Base-by-base conservation (phyloP, 768 basidiomycete genomes). In the Leucosporidium scottii region DNA sequence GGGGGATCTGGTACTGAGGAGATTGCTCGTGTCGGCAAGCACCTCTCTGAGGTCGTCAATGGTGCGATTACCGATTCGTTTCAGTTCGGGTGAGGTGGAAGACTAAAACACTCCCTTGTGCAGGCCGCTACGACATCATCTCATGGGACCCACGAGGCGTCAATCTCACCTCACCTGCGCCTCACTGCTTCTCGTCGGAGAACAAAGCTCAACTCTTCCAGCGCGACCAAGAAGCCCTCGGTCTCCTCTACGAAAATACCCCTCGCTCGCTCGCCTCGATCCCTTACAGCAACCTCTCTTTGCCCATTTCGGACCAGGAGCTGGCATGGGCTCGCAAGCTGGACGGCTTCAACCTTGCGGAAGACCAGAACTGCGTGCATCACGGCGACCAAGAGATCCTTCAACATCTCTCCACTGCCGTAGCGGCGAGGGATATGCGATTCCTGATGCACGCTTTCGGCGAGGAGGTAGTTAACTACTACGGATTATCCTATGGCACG, bases 401-500 rank as follows among this genome's bases (percentile, higher is more conserved):
- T 27, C 36, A 65, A 10, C 28, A 53, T 1, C 65, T 64, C 36
- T 66, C 59, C 21, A 73, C 74, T 1, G 69, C 72, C 2, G 71
- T 71, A 30, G 58, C 65, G 1, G 74, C 69, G n/a, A 49, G 74
- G 25, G 74, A 75, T 25, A 74, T 74, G 73, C 55, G 54, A 44
- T 54, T 59, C 25, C 68, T 75, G 36, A 30, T 68, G 48, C 61
- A 72, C 23, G 64, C 66, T 9, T 27, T 74, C 15, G 72, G 66
- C 13, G 68, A 72, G 59, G 66, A 71, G 20, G 65, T 59, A 48
- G 31, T 76, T 12, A 60, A 65, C 27, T 76, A 74, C 55, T 76
- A 70, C 70, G 74, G 75, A 1, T 71, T 74, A 64, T 65, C 58
- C 8, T 72, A 74, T 50, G 74, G 74, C 4, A 75, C 75, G 4